Percentiles rank a stretch among this genome's conserved stretches.
Conservation (phyloP, 352 stramenopile species). For the Lagenidium giganteum region DNA sequence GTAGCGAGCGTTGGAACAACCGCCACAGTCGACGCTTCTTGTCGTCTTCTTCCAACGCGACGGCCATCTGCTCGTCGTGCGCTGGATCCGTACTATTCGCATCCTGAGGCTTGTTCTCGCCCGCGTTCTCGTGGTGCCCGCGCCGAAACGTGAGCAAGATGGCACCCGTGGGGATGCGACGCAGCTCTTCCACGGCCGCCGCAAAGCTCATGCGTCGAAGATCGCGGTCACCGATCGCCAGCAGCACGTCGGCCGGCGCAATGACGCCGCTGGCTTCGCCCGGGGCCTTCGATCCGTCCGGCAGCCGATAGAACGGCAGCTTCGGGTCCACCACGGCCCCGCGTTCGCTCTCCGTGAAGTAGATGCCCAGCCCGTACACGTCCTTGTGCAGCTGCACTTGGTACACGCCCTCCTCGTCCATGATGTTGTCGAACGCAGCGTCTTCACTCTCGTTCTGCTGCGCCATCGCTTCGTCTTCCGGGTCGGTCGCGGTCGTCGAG, state of each 20-base stretch:
- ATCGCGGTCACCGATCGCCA: slow-evolving; percentile 34
- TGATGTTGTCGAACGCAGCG: not conserved
- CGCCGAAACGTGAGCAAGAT: slow-evolving; percentile 44
- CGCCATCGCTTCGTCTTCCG: not conserved
- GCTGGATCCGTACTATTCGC: too few species aligned
- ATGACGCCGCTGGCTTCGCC: slow-evolving; percentile 57
- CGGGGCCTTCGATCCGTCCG: slow-evolving; percentile 35
- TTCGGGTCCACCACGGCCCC: slow-evolving; percentile 42
- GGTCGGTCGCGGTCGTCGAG: not conserved
- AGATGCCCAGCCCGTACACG: slow-evolving; percentile 67
- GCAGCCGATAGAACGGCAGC: slow-evolving; percentile 65
- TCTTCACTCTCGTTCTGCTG: not conserved
- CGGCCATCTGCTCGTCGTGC: not conserved
- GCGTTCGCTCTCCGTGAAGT: slow-evolving; percentile 37
- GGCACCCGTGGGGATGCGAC: slow-evolving; percentile 26
- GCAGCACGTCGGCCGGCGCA: slow-evolving; percentile 36
- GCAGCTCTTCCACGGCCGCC: slow-evolving; percentile 59
- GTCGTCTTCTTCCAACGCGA: not conserved
- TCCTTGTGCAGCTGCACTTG: slow-evolving; percentile 48
- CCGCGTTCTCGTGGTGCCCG: slow-evolving; percentile 1
- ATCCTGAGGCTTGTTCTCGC: slow-evolving; percentile 7
- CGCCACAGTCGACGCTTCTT: not conserved
- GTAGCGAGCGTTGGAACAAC: not conserved
- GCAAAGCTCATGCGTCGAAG: slow-evolving; percentile 29
- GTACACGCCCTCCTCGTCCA: slow-evolving; percentile 12